Percentiles rank a stretch among this genome's conserved stretches.
phyloP scores from a whole-genome alignment of 2,329 filamentous ascomycete species.

The Amesomyces nigricolor region DNA sequence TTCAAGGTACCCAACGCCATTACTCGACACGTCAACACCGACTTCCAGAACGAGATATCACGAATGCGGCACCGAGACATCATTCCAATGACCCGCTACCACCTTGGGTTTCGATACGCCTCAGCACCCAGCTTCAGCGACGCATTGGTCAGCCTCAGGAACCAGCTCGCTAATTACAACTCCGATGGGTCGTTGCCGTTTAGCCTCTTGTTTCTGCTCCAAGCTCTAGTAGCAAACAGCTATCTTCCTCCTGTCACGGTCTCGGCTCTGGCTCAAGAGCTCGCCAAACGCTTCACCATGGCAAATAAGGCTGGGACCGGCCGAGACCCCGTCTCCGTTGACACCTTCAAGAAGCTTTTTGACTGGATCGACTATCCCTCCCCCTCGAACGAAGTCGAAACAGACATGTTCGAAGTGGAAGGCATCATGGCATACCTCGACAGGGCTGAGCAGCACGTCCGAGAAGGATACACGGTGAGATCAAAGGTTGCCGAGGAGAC shows the following conservation, averaged over 20 bases:
- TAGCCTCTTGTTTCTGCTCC: slow-evolving; percentile 54
- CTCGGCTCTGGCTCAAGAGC: slow-evolving; percentile 38
- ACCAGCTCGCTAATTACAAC: slow-evolving; percentile 28
- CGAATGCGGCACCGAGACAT: slow-evolving; percentile 22
- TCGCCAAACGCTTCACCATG: slow-evolving; percentile 33
- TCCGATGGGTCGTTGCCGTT: slow-evolving; percentile 41
- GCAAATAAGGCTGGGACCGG: slow-evolving; percentile 24
- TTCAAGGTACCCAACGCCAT: slow-evolving; percentile 10
- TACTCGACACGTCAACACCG: background rate
- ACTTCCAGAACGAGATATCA: slow-evolving; percentile 28
- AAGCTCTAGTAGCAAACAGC: slow-evolving; percentile 57
- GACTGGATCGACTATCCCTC: slow-evolving; percentile 49
- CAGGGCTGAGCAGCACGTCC: slow-evolving; percentile 34
- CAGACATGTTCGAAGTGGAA: slow-evolving; percentile 35
- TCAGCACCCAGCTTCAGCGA: background rate
- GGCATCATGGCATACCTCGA: slow-evolving; percentile 38
- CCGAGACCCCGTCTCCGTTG: slow-evolving; percentile 41
- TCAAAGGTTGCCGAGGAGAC: slow-evolving; percentile 26
- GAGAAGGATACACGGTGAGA: slow-evolving; percentile 3
- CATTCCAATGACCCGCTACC: slow-evolving; percentile 5
- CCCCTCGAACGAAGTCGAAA: slow-evolving; percentile 38
- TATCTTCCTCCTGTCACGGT: slow-evolving; percentile 54
- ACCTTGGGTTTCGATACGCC: background rate
- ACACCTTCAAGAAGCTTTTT: slow-evolving; percentile 49
- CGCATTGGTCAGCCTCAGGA: slow-evolving; percentile 32